Conservation (phyloP, 2,329 filamentous ascomycete species). For the Aspergillus pseudoviridinutans region DNA sequence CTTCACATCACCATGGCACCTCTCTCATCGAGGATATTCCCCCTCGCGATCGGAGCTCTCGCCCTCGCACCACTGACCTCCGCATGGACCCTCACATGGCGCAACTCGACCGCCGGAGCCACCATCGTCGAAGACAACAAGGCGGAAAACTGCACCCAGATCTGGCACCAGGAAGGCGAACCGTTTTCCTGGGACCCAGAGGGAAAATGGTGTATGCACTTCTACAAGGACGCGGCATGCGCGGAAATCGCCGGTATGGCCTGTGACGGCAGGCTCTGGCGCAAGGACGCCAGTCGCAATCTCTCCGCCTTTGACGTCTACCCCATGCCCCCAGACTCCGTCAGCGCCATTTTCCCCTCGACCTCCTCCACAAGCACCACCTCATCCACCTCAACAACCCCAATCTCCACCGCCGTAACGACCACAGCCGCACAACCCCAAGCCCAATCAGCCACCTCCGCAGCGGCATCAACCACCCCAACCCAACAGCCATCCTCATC, state of each 20-base stretch:
- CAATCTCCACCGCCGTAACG: not conserved
- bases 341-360: not conserved
- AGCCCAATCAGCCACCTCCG: not conserved
- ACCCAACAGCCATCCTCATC: not conserved
- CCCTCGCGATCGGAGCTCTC: not conserved
- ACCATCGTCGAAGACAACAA: conserved; percentile 1
- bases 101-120: conserved; percentile 8
- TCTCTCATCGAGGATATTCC: not conserved
- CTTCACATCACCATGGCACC: conserved; percentile 6
- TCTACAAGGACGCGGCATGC: conserved; percentile 9
- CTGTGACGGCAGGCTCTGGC: conserved; percentile 10
- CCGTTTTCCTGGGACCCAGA: conserved; percentile 12
- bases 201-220: conserved; percentile 12
- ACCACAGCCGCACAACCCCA: not conserved
- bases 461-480: not conserved
- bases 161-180: conserved; percentile 11
- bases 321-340: conserved; percentile 5
- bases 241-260: conserved; percentile 1
- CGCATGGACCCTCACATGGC: conserved; percentile 14
- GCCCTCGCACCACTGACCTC: not conserved
- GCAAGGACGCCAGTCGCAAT: conserved; percentile 2
- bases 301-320: conserved; percentile 13
- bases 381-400: not conserved
- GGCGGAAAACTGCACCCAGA: conserved; percentile 6
- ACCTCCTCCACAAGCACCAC: conserved; percentile 1